Base-by-base conservation (phyloP, 192 early-diverging fungal species). In the Entomortierella chlamydospora region DNA sequence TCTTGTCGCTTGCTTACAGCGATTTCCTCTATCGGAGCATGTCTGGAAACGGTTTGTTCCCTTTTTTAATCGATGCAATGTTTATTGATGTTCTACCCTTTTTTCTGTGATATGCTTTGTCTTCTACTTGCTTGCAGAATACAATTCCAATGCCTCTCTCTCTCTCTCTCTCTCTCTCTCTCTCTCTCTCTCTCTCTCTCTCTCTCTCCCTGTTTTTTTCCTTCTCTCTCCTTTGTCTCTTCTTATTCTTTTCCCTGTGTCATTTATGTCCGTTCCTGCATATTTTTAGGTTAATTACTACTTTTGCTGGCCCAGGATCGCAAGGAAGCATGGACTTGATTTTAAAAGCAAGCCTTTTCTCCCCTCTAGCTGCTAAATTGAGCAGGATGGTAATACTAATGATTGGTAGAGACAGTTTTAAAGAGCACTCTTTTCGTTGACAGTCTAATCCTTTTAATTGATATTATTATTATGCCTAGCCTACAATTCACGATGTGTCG, bases 1-100 rank as follows among this genome's bases (percentile, higher is more conserved):
- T 26, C 54, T 65, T 26, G 37, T 61, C 4, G 62, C 76, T 0
- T 65, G 67, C 52, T 20, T 79, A 3, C 55, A 50, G 4, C 54
- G 68, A 60, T 79, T 79, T 51, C 67, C 68, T n/a, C 54, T 47
- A 47, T 70, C 68, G 10, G 67, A 64, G 0, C 50, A 58, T 34
- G 42, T 79, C 49, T 79, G 76, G 76, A 79, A 79, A 79, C 68
- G 68, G 68, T 79, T 79, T 70, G 76, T 79, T 26, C 26, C 17
- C 12, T 28, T 28, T 65, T 26, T 56, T 55, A 2, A 39, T 37
- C 0, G 37, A 31, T 18, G 33, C 13, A 49, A 15, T 12, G 52
- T 39, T 26, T 18, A 6, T 49, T 17, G 22, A 20, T 4, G 52
- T 7, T 54, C 10, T 37, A 37, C 10, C 4, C 34, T 37, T 37